Evolutionary conservation across 2,329 filamentous ascomycete species (phyloP).

Genomic region (Taxawa tesnikishii): DNA sequence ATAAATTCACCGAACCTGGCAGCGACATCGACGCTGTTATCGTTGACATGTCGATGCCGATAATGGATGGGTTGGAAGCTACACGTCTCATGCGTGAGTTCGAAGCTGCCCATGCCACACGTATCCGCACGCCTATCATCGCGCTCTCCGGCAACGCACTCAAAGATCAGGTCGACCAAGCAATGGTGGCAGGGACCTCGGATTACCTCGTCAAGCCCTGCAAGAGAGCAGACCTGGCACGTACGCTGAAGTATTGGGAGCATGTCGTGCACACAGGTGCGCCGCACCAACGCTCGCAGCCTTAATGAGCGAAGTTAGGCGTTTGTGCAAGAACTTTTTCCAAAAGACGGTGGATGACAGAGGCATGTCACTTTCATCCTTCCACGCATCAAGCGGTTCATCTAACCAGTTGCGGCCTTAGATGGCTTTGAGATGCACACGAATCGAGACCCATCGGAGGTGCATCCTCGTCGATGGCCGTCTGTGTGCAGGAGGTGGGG

Average conservation of each 20-base stretch:
- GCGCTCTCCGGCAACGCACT: slow-evolving; percentile 7
- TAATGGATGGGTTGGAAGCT: slow-evolving; percentile 7
- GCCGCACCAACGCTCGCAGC: no score
- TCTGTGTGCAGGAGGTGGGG: no score
- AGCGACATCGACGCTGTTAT: slow-evolving; percentile 4
- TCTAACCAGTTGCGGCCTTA: no score
- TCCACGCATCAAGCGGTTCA: no score
- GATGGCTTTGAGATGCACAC: no score
- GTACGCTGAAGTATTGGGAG: slow-evolving; percentile 6
- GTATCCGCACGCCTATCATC: slow-evolving; percentile 4
- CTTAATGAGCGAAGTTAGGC: no score
- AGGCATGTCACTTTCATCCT: no score
- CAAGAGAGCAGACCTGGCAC: slow-evolving; percentile 3
- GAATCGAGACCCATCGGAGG: no score
- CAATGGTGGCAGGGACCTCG: slow-evolving; percentile 5
- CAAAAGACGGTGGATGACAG: no score
- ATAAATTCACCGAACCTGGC: slow-evolving; percentile 1
- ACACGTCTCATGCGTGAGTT: slow-evolving; percentile 5
- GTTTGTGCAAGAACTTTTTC: no score
- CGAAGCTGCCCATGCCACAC: not conserved
- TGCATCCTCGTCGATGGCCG: no score
- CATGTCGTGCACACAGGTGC: slow-evolving; percentile 3
- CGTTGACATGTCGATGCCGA: slow-evolving; percentile 7
- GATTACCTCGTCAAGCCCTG: slow-evolving; percentile 8
- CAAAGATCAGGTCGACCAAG: slow-evolving; percentile 6